Evolutionary conservation across 2,329 filamentous ascomycete genomes (phyloP).

Genomic region (Trichoderma sp.): DNA sequence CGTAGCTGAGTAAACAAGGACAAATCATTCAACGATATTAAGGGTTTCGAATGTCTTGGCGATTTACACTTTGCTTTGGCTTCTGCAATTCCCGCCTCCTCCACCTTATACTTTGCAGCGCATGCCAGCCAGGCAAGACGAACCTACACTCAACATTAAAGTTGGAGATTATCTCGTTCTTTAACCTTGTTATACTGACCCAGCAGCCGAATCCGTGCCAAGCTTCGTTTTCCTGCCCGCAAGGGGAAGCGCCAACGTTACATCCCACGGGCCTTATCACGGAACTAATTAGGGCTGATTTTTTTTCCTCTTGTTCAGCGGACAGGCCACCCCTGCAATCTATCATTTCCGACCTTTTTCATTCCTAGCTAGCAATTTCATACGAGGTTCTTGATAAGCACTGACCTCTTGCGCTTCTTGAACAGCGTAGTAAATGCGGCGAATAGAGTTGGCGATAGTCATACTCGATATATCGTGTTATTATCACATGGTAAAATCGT

Average conservation of each 20-base stretch:
- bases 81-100: background rate
- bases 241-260: background rate
- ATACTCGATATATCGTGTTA: background rate
- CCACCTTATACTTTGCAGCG: background rate
- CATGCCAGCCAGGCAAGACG: background rate
- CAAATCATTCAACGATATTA: no score
- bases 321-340: slow-evolving; percentile 6
- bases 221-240: background rate
- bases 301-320: slow-evolving; percentile 2
- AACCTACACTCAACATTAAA: background rate
- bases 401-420: background rate
- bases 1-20: no score
- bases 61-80: background rate
- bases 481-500: background rate
- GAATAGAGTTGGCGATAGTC: background rate
- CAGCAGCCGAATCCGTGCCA: slow-evolving; percentile 8
- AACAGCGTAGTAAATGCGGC: background rate
- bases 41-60: background rate
- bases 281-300: background rate
- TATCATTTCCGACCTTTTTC: slow-evolving; percentile 10
- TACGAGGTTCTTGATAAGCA: background rate
- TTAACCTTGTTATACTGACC: background rate
- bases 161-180: slow-evolving; percentile 11
- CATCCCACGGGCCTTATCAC: background rate
- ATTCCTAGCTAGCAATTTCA: background rate